Conservation (phyloP, 1,284 basidiomycete species). For the Ustilago curta region DNA sequence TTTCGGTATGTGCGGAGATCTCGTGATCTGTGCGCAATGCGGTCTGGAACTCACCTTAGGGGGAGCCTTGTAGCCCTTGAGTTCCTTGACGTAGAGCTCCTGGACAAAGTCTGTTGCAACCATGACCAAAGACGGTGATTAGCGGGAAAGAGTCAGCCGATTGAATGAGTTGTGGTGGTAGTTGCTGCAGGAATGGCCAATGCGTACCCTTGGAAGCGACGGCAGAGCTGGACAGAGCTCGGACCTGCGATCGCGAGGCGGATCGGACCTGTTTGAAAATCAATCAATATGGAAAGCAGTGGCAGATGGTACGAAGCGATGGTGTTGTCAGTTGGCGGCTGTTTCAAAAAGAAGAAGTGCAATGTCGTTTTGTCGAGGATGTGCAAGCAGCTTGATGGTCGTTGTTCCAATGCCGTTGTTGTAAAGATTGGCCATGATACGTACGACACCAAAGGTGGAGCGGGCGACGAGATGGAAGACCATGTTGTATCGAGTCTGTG, state of each 20-base stretch:
- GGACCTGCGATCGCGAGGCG: conserved; percentile 50
- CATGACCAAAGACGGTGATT: not conserved
- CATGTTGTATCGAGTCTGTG: conserved; percentile 26
- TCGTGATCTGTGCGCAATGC: conserved; percentile 16
- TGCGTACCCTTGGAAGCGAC: conserved; percentile 63
- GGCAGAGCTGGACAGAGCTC: conserved; percentile 64
- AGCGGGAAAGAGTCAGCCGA: conserved; percentile 10
- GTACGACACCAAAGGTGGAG: conserved; percentile 51
- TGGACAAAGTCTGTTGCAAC: conserved; percentile 82
- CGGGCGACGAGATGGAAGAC: conserved; percentile 45
- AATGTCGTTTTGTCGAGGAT: conserved; percentile 6
- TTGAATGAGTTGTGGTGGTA: not conserved
- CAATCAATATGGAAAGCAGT: not conserved
- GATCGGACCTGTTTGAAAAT: conserved; percentile 47
- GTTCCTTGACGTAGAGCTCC: conserved; percentile 89
- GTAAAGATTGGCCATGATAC: conserved; percentile 19
- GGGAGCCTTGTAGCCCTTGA: conserved; percentile 85
- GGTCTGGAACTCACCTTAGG: conserved; percentile 58
- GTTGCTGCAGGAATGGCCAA: conserved; percentile 8
- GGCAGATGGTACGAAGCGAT: not conserved
- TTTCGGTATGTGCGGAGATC: not conserved
- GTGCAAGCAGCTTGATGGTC: not conserved
- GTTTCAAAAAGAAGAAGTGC: not conserved
- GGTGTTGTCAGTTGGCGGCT: conserved; percentile 24
- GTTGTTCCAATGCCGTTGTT: not conserved